Percentiles rank a stretch among this genome's conserved stretches.
Evolutionary conservation across 306 rosid genomes (phyloP).

Genomic region (Vicia faba): DNA sequence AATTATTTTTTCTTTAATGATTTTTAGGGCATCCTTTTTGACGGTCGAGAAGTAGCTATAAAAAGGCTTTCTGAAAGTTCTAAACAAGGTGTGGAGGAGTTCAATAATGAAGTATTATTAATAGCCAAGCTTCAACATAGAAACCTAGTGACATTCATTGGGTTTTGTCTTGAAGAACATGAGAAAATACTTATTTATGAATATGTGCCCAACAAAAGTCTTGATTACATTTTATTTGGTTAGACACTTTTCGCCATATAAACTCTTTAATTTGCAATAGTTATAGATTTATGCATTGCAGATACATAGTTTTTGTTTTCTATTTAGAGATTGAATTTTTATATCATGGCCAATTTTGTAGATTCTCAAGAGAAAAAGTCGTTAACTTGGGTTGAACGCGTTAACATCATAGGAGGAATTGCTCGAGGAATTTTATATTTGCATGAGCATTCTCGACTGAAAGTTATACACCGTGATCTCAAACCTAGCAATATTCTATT

Average conservation of each 20-base stretch:
- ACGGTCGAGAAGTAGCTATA: neutral
- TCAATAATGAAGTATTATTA: slow-evolving; percentile 7
- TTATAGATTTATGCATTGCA: too few relatives aligned
- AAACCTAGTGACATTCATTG: neutral
- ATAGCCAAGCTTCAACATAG: slow-evolving; percentile 8
- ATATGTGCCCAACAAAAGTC: neutral
- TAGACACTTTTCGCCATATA: neutral
- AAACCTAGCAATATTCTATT: neutral
- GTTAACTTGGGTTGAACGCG: slow-evolving; percentile 5
- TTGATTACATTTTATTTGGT: neutral
- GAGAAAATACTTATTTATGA: neutral
- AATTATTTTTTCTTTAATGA: too few relatives aligned
- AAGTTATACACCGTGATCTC: neutral
- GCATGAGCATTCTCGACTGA: neutral
- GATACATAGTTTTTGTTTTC: too few relatives aligned
- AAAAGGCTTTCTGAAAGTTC: neutral
- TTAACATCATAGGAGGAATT: neutral
- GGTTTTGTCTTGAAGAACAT: neutral
- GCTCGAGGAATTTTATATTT: neutral
- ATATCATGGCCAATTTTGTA: neutral
- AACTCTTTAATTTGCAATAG: neutral
- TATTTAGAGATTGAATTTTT: too few relatives aligned
- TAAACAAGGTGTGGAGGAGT: neutral
- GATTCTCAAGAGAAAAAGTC: neutral
- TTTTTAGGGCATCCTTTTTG: neutral